Conservation (phyloP, 2,329 filamentous ascomycete species). For the Aspergillus sp. region DNA sequence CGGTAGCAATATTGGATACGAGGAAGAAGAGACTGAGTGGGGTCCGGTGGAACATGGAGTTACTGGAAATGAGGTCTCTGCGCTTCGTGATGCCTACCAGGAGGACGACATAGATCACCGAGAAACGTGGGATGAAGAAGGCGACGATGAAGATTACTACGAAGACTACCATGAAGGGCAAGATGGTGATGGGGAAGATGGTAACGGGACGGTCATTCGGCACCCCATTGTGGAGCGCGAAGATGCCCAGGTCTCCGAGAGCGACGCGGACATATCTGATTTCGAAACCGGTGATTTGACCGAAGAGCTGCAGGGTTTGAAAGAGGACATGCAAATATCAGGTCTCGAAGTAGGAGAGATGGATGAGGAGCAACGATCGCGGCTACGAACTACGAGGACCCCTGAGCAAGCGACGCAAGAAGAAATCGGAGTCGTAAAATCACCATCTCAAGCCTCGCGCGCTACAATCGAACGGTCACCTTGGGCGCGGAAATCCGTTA, state of each 20-base stretch:
- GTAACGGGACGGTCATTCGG: conserved; percentile 29
- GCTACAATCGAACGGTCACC: not conserved
- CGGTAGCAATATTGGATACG: conserved; percentile 18
- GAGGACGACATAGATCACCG: conserved; percentile 1
- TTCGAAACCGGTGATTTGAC: conserved; percentile 31
- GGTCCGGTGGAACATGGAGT: conserved; percentile 16
- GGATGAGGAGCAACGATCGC: conserved; percentile 6
- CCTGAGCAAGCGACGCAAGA: not conserved
- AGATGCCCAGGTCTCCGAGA: conserved; percentile 21
- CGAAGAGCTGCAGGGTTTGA: conserved; percentile 40
- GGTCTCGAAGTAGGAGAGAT: conserved; percentile 15
- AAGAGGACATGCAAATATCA: conserved; percentile 33
- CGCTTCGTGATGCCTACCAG: too few species aligned
- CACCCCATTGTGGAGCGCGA: conserved; percentile 18
- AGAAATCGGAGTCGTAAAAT: not conserved
- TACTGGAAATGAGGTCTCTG: conserved; percentile 20
- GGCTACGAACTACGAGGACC: not conserved
- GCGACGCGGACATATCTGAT: conserved; percentile 23
- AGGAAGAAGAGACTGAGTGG: conserved; percentile 27
- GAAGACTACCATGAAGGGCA: conserved; percentile 15
- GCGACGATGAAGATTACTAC: conserved; percentile 19
- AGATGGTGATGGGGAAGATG: conserved; percentile 22
- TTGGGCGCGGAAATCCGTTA: conserved; percentile 21
- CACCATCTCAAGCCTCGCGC: not conserved
- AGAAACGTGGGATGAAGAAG: conserved; percentile 18